phyloP scores from a whole-genome alignment of 129 eudicot genomes.

The Deinandra increscens region DNA sequence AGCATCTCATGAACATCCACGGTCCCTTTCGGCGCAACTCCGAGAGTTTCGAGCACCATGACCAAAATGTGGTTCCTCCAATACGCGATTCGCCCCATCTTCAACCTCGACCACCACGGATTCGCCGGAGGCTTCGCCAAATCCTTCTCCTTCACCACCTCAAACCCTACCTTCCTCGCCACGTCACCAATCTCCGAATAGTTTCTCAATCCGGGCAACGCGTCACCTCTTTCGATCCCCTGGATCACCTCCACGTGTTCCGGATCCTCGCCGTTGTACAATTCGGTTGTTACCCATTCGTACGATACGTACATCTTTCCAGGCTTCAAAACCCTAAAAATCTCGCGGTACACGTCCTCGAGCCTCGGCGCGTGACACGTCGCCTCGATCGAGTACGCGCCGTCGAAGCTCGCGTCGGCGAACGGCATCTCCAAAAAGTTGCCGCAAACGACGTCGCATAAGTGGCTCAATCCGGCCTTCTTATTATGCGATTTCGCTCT shows the following conservation, averaged over 20 bases:
- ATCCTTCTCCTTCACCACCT: conserved; percentile 74
- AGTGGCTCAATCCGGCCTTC: conserved; percentile 68
- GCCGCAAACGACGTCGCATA: conserved; percentile 87
- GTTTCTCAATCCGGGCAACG: conserved; percentile 76
- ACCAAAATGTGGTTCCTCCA: conserved; percentile 92
- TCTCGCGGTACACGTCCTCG: conserved; percentile 77
- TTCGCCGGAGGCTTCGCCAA: conserved; percentile 74
- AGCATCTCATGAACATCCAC: conserved; percentile 95
- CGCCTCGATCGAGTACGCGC: conserved; percentile 92
- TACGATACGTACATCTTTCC: conserved; percentile 72
- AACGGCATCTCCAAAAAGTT: conserved; percentile 92
- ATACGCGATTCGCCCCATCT: conserved; percentile 90
- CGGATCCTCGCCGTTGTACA: conserved; percentile 43
- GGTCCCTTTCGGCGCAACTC: conserved; percentile 85
- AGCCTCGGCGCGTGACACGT: conserved; percentile 92
- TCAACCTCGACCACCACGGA: conserved; percentile 94
- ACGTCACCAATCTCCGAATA: conserved; percentile 57
- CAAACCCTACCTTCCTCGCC: conserved; percentile 85
- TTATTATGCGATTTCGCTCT: conserved; percentile 77
- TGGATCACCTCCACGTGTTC: conserved; percentile 84
- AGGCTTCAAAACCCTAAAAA: conserved; percentile 81
- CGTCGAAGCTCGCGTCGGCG: conserved; percentile 59
- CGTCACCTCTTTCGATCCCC: conserved; percentile 92
- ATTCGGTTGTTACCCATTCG: conserved; percentile 88
- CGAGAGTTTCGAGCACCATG: conserved; percentile 54